Conservation (phyloP, 129 eudicot species). For the Flaveria ramosissima region DNA sequence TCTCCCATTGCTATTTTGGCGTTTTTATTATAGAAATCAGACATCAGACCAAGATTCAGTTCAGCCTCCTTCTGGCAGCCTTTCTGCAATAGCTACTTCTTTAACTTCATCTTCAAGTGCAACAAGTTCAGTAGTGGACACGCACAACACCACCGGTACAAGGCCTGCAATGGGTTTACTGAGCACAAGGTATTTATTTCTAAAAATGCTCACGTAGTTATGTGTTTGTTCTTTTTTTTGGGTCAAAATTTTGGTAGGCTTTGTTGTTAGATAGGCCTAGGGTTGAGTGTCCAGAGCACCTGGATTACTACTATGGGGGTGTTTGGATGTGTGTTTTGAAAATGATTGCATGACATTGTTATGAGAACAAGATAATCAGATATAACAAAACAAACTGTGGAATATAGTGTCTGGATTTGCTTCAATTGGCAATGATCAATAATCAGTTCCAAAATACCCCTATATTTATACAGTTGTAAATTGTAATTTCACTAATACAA, state of each 20-base stretch:
- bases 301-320: background rate
- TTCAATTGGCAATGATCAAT: background rate
- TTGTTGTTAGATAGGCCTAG: constrained; percentile 8
- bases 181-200: constrained; percentile 53
- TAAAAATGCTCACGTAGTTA: background rate
- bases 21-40: constrained; percentile 72
- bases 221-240: background rate
- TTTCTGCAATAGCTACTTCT: constrained; percentile 44
- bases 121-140: constrained; percentile 47
- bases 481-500: background rate
- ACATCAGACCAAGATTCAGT: constrained; percentile 66
- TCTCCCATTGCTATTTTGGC: constrained; percentile 90
- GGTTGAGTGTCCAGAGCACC: background rate
- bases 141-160: constrained; percentile 35
- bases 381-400: background rate
- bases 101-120: constrained; percentile 48
- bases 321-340: background rate
- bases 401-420: constrained; percentile 3
- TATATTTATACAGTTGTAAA: background rate
- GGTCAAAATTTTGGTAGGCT: background rate
- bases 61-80: constrained; percentile 44
- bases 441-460: background rate
- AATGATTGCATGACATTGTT: background rate
- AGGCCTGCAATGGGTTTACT: constrained; percentile 24
- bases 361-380: background rate